phyloP scores from a whole-genome alignment of 352 stramenopile species.

The Globisporangium echinulatum region DNA sequence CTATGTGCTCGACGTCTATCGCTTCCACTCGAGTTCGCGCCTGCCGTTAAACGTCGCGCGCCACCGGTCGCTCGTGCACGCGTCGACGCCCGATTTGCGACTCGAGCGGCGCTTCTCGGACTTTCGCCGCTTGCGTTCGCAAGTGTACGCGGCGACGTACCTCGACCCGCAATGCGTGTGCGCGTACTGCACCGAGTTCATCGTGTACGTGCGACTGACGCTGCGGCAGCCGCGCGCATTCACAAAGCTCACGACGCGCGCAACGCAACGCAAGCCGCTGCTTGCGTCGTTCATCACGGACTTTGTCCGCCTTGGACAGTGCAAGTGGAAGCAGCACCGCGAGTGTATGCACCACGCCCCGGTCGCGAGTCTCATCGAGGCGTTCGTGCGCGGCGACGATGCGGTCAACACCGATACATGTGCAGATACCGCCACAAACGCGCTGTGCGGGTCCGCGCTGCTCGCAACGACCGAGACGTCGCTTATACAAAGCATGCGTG shows the following conservation, averaged over 20 bases:
- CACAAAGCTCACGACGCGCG: slow-evolving; percentile 24
- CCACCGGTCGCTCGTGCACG: background rate
- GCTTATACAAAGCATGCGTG: too few species aligned
- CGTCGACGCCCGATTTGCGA: slow-evolving; percentile 30
- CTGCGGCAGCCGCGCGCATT: slow-evolving; percentile 37
- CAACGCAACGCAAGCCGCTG: slow-evolving; percentile 45
- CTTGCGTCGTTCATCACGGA: slow-evolving; percentile 44
- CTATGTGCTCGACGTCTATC: slow-evolving; percentile 10
- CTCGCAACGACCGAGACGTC: too few species aligned
- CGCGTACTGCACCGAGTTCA: slow-evolving; percentile 54
- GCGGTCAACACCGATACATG: background rate
- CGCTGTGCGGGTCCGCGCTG: too few species aligned
- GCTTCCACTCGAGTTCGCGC: slow-evolving; percentile 7
- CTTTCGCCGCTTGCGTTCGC: slow-evolving; percentile 39
- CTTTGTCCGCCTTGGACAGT: slow-evolving; percentile 39
- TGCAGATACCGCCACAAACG: background rate
- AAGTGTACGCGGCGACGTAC: slow-evolving; percentile 36
- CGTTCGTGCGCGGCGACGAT: slow-evolving; percentile 19
- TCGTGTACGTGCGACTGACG: slow-evolving; percentile 46
- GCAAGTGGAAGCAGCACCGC: slow-evolving; percentile 25
- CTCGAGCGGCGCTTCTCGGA: slow-evolving; percentile 63
- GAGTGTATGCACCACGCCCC: slow-evolving; percentile 38
- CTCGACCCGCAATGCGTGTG: slow-evolving; percentile 43
- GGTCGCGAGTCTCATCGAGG: slow-evolving; percentile 38
- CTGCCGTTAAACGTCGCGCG: background rate